Percentiles rank a stretch among this genome's conserved stretches.
Evolutionary conservation across 305 asterid genomes (phyloP).

Genomic region (Fraxinus ornus): DNA sequence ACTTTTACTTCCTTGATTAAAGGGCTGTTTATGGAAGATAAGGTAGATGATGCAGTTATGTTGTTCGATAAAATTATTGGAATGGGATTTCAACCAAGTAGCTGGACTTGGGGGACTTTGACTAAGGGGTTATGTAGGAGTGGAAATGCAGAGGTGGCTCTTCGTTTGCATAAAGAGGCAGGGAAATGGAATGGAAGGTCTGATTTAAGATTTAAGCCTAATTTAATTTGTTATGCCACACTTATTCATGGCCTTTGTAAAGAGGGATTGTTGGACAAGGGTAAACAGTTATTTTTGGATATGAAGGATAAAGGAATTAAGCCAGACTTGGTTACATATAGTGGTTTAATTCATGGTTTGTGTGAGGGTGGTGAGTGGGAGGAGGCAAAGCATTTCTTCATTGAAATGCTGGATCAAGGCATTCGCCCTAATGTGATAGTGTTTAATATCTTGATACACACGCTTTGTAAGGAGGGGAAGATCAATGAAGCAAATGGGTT

Average conservation of each 20-base stretch:
- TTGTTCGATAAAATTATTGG: slow-evolving; percentile 46
- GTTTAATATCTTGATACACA: slow-evolving; percentile 53
- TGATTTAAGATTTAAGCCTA: slow-evolving; percentile 39
- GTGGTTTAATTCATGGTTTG: slow-evolving; percentile 50
- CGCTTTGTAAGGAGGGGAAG: slow-evolving; percentile 59
- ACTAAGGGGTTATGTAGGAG: slow-evolving; percentile 62
- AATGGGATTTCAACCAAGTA: slow-evolving; percentile 48
- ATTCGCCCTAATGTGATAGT: slow-evolving; percentile 58
- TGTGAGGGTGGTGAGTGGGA: slow-evolving; percentile 48
- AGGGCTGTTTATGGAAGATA: slow-evolving; percentile 55
- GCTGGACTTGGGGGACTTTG: slow-evolving; percentile 59
- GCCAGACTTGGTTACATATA: slow-evolving; percentile 53
- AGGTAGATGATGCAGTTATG: slow-evolving; percentile 43
- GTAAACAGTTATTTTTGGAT: slow-evolving; percentile 47
- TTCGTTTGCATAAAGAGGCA: slow-evolving; percentile 50
- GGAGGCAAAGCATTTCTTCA: slow-evolving; percentile 48
- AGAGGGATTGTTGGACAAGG: slow-evolving; percentile 53
- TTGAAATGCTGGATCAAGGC: slow-evolving; percentile 60
- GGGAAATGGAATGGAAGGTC: slow-evolving; percentile 29
- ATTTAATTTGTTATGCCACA: slow-evolving; percentile 46
- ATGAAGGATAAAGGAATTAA: slow-evolving; percentile 56
- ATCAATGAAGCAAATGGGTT: slow-evolving; percentile 54
- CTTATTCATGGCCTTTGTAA: slow-evolving; percentile 62
- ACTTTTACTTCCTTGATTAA: slow-evolving; percentile 60
- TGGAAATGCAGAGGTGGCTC: slow-evolving; percentile 56